Evolutionary conservation across 192 early-diverging fungal genomes (phyloP), one percentile per base, ranked within the genome.

Genomic region (Backusella tarrabulga): DNA sequence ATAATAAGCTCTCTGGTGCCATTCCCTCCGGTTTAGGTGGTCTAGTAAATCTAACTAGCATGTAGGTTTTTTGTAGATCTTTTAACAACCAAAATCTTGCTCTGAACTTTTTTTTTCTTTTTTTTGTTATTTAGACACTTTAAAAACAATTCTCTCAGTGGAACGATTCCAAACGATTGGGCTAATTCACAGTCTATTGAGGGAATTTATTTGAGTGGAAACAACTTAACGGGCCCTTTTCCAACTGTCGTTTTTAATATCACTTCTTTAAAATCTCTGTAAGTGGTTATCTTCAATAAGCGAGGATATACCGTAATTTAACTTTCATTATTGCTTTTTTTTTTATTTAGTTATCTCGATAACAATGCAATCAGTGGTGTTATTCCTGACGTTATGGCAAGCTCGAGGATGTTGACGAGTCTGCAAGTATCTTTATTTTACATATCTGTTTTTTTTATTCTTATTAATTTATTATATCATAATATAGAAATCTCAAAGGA

Each of bases 221-320:
- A 83, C 29, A 68, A 80, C 12, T 23, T 83, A 40, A 67, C 83
- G 14, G 83, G 79, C 1, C 4, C 21, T 44, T 63, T 83, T 56
- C 83, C 83, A n/a, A 34, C 63, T 67, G 14, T 74, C 0, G 60
- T 80, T 8, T 68, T 41, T 6, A 23, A 34, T 9, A 54, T 68
- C 17, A 34, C 26, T 9, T 72, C 29, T 0, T 29, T 83, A 4
- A 73, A 83, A 56, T 68, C 67, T 1, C 38, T 83, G 78, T 80
- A 78, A 26, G 8, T 21, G 8, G 23, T 21, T 23, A 21, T 9
- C 19, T 56, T 21, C 11, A 56, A 23, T 9, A 21, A 56, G 21
- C 21, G 8, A 56, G 21, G 4, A 60, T 29, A 60, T 23, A 60
- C 23, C 12, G 4, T 12, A 60, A 11, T 26, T 9, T 14, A 60